Evolutionary conservation across 116 monocot genomes (phyloP), one percentile per base, ranked within the genome.

Genomic region (Phalaenopsis hybrid): DNA sequence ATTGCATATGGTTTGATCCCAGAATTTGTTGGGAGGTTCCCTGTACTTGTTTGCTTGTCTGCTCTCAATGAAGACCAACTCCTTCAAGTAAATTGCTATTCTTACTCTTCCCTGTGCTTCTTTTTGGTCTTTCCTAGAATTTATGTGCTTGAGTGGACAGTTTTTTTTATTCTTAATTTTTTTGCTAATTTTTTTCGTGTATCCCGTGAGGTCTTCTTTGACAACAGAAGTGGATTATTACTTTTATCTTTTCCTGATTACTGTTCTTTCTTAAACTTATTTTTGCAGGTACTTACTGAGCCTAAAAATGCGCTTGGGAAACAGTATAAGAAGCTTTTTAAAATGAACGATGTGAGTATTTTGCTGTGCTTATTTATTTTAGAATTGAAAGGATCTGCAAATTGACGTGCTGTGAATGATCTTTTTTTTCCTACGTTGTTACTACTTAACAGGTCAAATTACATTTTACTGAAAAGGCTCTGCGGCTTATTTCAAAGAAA

Each of bases 401-500:
- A 67, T n/a, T 72, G 13, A 72, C 72, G 37, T 34, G 4, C 5
- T 9, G 72, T 13, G 15, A 16, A 3, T 72, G 72, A 72, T 34
- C 13, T 86, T 70, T 67, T 67, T 67, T 78, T 10, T 1, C n/a
- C n/a, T 74, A 78, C 44, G 8, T 25, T 65, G 25, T 8, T 17
- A 61, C 21, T 77, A 21, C 80, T 3, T 73, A 67, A 44, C 81
- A 95, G 95, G 95, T 95, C 43, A 91, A 93, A 63, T 72, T 95
- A 28, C 95, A 95, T 81, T 95, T 95, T 80, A 95, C 93, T 44
- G 87, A 93, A 72, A 82, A 79, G 73, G 85, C 95, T 75, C 82
- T 95, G 59, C 84, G 82, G 82, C 81, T 88, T 70, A 91, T 95
- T 86, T 90, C 95, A 51, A 93, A 88, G 74, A 95, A 87, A 90